A percentile compares a stretch with the other conserved stretches of the same genome.
These are phyloP conservation scores for Hortiboletus campestris DNA, from an alignment of 768 basidiomycete species.

Conservation along the genomic window DNA sequence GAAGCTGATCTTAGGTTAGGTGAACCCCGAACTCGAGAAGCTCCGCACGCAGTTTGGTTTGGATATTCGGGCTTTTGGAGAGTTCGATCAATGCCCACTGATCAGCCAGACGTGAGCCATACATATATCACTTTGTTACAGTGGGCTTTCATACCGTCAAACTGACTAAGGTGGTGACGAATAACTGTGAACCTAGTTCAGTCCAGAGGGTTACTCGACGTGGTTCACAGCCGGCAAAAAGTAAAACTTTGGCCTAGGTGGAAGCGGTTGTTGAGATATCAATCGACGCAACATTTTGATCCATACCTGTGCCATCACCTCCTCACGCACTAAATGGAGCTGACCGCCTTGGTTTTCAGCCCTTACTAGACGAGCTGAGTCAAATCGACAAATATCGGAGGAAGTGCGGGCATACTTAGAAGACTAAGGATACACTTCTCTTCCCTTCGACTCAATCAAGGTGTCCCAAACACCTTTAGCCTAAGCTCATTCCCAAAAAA, in stretches of 20 bases:
- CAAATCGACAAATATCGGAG: not conserved
- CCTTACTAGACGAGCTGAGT: constrained; percentile 29
- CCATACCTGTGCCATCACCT: constrained; percentile 37
- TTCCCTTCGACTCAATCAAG: constrained; percentile 25
- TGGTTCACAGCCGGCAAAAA: constrained; percentile 41
- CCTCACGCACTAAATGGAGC: constrained; percentile 38
- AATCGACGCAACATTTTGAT: not conserved
- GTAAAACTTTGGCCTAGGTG: constrained; percentile 36
- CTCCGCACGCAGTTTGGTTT: constrained; percentile 50
- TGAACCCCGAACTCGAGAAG: constrained; percentile 44
- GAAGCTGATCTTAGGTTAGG: constrained; percentile 55
- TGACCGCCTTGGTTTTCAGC: constrained; percentile 32
- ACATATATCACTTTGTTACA: not conserved
- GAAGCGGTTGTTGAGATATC: not conserved
- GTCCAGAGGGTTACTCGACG: constrained; percentile 30
- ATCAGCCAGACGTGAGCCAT: not conserved
- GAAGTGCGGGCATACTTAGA: constrained; percentile 25
- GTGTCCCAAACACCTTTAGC: constrained; percentile 33
- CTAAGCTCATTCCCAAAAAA: constrained; percentile 8
- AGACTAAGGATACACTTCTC: constrained; percentile 41
- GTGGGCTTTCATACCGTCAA: constrained; percentile 3
- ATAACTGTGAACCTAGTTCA: not conserved
- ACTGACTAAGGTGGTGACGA: not conserved
- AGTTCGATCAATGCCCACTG: constrained; percentile 60
- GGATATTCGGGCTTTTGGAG: constrained; percentile 41